Percentiles rank a stretch among this genome's conserved stretches.
These are phyloP conservation scores for Colletotrichum zoysiae DNA, from an alignment of 2,329 filamentous ascomycete species.

Conservation along the genomic window DNA sequence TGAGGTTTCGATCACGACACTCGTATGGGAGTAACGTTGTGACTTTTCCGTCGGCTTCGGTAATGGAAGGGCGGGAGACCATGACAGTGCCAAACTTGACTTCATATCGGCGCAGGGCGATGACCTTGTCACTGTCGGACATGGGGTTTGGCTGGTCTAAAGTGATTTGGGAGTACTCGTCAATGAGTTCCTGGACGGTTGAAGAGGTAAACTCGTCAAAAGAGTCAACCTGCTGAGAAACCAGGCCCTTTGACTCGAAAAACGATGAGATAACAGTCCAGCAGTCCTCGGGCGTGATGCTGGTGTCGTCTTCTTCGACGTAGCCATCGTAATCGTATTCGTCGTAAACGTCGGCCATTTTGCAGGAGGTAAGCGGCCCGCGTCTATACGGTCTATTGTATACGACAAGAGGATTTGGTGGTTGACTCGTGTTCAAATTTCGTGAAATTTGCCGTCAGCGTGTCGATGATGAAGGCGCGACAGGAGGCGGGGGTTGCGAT, in stretches of 20 bases:
- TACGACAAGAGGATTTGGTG: neutral
- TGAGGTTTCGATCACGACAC: constrained; percentile 93
- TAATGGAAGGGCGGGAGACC: constrained; percentile 90
- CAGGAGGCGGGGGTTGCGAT: constrained; percentile 24
- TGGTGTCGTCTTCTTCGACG: constrained; percentile 70
- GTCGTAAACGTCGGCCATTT: constrained; percentile 70
- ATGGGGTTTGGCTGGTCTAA: constrained; percentile 92
- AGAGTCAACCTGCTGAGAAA: constrained; percentile 97
- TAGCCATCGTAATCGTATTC: constrained; percentile 77
- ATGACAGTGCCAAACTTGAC: constrained; percentile 93
- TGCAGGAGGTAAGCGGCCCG: constrained; percentile 20
- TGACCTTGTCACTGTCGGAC: constrained; percentile 79
- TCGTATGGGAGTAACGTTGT: constrained; percentile 92
- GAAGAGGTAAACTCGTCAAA: constrained; percentile 97
- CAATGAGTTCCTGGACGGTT: constrained; percentile 93
- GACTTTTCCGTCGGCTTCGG: constrained; percentile 91
- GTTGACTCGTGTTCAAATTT: neutral
- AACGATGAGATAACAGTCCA: constrained; percentile 98
- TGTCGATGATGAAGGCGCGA: neutral
- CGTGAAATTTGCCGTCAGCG: neutral
- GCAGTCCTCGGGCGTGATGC: constrained; percentile 96
- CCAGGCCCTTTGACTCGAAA: constrained; percentile 95
- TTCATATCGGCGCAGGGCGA: constrained; percentile 91
- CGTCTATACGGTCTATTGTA: neutral
- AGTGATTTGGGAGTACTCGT: constrained; percentile 91